Base-by-base conservation (phyloP, 2,329 filamentous ascomycete species). In the Sordariomycetes sp. region DNA sequence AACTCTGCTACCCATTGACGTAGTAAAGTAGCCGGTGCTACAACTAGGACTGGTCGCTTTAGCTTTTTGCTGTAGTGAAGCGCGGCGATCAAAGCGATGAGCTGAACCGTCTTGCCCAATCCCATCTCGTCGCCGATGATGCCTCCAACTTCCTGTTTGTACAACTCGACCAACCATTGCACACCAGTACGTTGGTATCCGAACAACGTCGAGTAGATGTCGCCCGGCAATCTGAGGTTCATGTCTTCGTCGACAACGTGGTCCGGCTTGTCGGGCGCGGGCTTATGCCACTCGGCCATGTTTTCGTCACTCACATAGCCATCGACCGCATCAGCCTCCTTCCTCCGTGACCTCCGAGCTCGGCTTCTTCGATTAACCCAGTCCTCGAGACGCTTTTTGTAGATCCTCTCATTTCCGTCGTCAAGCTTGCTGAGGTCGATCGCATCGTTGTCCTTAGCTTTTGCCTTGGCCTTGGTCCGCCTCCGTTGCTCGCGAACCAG, bases 121-220 rank as follows among this genome's bases (percentile, higher is more conserved):
- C 93, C 92, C 92, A 98, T 98, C 57, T 98, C 92, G 50, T 98
- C 92, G 6, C 90, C 92, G 25, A 98, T 74, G 35, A 98, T 96
- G 3, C 92, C 92, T 17, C 92, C 92, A 5, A 94, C 87, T 40
- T 82, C 75, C 53, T 95, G 87, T 36, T 79, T 77, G 53, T 94
- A 90, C 3, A 98, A 66, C 55, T 98, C 90, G 54, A 86, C 87
- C 6, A 98, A 71, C 92, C 92, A 98, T 51, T 94, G 84, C 4
- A 98, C 87, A 4, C 90, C 88, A 0, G 87, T 95, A 57, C 94
- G 95, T 50, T 98, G 92, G 46, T 98, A 98, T 42, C 93, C 86
- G 48, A 96, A 98, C 0, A 98, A 64, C 3, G 86, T 86, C 1
- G 87, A 86, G 44, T 84, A 88, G 7, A 98, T 90, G 47, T 98